These are phyloP conservation scores for Aspergillus fructus DNA, from an alignment of 2,329 filamentous ascomycete species.

Conservation along the genomic window DNA sequence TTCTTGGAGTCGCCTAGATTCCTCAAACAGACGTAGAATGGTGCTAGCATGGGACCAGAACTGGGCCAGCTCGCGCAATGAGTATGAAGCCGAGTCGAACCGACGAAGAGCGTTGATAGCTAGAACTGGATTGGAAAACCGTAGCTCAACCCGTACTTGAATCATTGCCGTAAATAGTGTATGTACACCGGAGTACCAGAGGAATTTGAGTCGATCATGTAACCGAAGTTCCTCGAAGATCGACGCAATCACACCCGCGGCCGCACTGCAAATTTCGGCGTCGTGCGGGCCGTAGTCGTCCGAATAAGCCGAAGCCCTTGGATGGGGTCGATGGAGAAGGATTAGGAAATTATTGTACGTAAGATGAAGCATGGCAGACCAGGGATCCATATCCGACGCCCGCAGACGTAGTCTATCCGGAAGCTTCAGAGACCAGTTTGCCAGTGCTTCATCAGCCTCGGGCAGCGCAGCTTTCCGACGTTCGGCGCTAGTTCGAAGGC, in stretches of 20 bases:
- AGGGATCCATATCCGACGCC: slow-evolving; percentile 42
- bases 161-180: slow-evolving; percentile 49
- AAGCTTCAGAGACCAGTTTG: slow-evolving; percentile 43
- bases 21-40: slow-evolving; percentile 44
- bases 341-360: slow-evolving; percentile 49
- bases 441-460: slow-evolving; percentile 43
- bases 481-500: slow-evolving; percentile 39
- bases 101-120: slow-evolving; percentile 47
- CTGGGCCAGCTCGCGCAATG: slow-evolving; percentile 41
- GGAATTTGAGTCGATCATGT: slow-evolving; percentile 42
- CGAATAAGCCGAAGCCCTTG: slow-evolving; percentile 42
- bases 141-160: slow-evolving; percentile 46
- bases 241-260: slow-evolving; percentile 45
- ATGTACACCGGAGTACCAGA: slow-evolving; percentile 47
- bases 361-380: slow-evolving; percentile 46
- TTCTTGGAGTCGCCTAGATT: slow-evolving; percentile 43
- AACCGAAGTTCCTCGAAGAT: slow-evolving; percentile 46
- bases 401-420: slow-evolving; percentile 43
- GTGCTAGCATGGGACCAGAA: slow-evolving; percentile 46
- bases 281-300: slow-evolving; percentile 48
- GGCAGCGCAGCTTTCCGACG: slow-evolving; percentile 42
- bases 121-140: slow-evolving; percentile 47
- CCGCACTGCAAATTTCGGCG: slow-evolving; percentile 47
- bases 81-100: slow-evolving; percentile 44
- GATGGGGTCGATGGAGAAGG: slow-evolving; percentile 46